Evolutionary conservation across 768 basidiomycete genomes (phyloP).

Genomic region (Phaeotremella skinneri): DNA sequence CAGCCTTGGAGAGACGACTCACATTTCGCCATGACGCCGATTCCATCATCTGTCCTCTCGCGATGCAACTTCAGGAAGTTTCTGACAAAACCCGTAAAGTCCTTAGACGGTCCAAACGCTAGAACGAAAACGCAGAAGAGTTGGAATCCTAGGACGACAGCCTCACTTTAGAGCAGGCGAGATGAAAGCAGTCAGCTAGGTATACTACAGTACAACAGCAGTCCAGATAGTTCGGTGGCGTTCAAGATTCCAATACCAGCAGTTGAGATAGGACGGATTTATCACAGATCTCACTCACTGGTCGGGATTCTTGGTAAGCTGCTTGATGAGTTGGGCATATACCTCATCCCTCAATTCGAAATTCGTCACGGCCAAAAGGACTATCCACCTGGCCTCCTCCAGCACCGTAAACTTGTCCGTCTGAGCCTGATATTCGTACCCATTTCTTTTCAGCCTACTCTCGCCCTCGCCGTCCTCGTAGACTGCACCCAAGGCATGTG

Average conservation of each 20-base stretch:
- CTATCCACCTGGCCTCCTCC: slow-evolving; percentile 83
- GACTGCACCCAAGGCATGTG: too few species aligned
- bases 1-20: slow-evolving; percentile 22
- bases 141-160: slow-evolving; percentile 89
- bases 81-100: slow-evolving; percentile 79
- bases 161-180: slow-evolving; percentile 59
- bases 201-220: background rate
- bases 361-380: slow-evolving; percentile 72
- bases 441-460: slow-evolving; percentile 2
- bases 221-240: background rate
- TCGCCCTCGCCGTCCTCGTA: background rate
- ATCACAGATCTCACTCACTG: slow-evolving; percentile 57
- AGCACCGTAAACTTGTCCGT: slow-evolving; percentile 51
- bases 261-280: background rate
- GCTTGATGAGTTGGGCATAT: slow-evolving; percentile 90
- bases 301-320: slow-evolving; percentile 76
- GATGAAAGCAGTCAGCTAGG: slow-evolving; percentile 1
- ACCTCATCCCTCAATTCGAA: slow-evolving; percentile 89
- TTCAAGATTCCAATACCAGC: slow-evolving; percentile 18
- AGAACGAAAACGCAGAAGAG: slow-evolving; percentile 83
- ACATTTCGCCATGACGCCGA: slow-evolving; percentile 84
- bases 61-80: slow-evolving; percentile 74
- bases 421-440: background rate
- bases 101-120: slow-evolving; percentile 89
- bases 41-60: slow-evolving; percentile 66